Base-by-base conservation (phyloP, 2,329 filamentous ascomycete genomes). In the Colletotrichum sp. region DNA sequence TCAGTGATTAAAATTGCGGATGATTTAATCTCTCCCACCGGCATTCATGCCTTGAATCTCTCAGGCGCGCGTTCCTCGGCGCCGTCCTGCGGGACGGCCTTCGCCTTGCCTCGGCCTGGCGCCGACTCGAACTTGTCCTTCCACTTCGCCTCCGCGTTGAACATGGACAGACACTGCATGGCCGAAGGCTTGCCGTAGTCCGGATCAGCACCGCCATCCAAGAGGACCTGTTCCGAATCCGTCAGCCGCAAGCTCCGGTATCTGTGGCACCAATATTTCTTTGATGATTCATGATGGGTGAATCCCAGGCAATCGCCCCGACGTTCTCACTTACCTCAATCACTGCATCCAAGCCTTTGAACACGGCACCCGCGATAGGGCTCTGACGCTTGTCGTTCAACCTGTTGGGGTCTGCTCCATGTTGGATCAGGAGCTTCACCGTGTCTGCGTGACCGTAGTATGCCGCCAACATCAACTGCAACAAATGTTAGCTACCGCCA, bases 371-470 rank as follows among this genome's bases (percentile, higher is more conserved):
- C 0, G 93, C 93, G 5, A 95, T 86, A 1, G 92, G 91, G 77
- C 92, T 94, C 83, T 95, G 94, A 0, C 92, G 92, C 62, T 90
- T 85, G 77, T 93, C 93, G 77, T 95, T 95, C 36, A 95, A 81
- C 2, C 89, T 87, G 82, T 95, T 94, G 0, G 93, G 89, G 79
- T 95, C 92, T 2, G 92, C 93, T 2, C 92, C 92, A 74, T 91
- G 87, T 29, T 90, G 85, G 1, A 95, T 82, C 15, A 95, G 87
- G 75, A 93, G 86, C 63, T 85, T 87, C 32, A 93, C 92, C 0
- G 94, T 88, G 0, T 89, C 87, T 3, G 89, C 87, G 71, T 95
- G 92, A 15, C 93, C 93, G 78, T 95, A 90, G 79, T 95, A 95
- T 0, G 93, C 89, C 1, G 93, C 91, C 2, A 95, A 89, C 94